Percentiles rank a stretch among this genome's conserved stretches.
Evolutionary conservation across 257 asterid genomes (phyloP).

Genomic region (Orobanche coerulescens): DNA sequence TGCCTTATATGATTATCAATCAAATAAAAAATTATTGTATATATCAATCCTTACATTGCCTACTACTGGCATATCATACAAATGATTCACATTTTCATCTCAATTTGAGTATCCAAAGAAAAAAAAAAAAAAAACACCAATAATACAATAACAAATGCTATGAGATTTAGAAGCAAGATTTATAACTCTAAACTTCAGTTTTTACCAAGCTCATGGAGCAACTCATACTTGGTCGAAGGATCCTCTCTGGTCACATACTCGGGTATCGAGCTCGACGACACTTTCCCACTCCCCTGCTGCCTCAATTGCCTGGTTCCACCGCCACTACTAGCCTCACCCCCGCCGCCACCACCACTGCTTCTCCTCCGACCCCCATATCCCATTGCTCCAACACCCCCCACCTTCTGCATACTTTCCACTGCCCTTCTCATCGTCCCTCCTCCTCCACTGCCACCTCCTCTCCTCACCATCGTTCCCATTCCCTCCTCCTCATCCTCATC

Average conservation of each 20-base stretch:
- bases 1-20: too few relatives aligned
- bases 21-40: too few relatives aligned
- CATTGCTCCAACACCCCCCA: conserved; percentile 46
- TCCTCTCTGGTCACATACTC: conserved; percentile 82
- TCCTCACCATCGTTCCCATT: conserved; percentile 71
- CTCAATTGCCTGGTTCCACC: conserved; percentile 34
- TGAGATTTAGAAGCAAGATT: conserved; percentile 6
- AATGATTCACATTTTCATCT: conserved; percentile 16
- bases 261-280: conserved; percentile 74
- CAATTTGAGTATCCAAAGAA: background rate
- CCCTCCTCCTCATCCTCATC: conserved; percentile 51
- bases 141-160: conserved; percentile 2
- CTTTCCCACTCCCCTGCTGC: conserved; percentile 58
- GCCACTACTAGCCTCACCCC: conserved; percentile 23
- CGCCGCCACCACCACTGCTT: conserved; percentile 29
- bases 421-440: conserved; percentile 85
- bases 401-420: conserved; percentile 92
- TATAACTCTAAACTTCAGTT: conserved; percentile 15
- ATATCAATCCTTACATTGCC: too few relatives aligned
- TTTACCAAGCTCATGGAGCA: conserved; percentile 95
- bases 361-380: conserved; percentile 54
- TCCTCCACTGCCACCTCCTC: conserved; percentile 42
- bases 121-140: too few relatives aligned
- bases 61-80: too few relatives aligned
- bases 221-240: conserved; percentile 80